Base-by-base conservation (phyloP, 2,329 filamentous ascomycete genomes). In the Didymella keratinophila region DNA sequence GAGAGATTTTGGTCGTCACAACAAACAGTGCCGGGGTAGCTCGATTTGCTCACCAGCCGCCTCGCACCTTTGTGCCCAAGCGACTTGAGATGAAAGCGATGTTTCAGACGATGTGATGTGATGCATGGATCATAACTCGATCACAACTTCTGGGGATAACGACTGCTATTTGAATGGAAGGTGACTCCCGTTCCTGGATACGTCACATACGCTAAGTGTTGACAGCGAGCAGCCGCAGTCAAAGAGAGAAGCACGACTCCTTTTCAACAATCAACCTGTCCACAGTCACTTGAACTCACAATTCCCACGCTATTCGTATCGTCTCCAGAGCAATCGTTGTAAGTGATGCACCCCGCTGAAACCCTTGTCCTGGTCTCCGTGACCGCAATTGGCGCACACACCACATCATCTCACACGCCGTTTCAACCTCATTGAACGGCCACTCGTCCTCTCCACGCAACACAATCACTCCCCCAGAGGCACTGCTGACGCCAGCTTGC, bases 401-500 rank as follows among this genome's bases (percentile, higher is more conserved):
- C 68, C 66, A 63, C 58, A 63, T 64, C 67, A 65, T 68, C 67
- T 69, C 68, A 51, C 62, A 64, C 65, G 51, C 51, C 44, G 61
- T 63, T 66, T 62, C 66, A 45, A 49, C 62, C 43, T 41, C 56
- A 49, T 39, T 36, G 47, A 52, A 36, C 46, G 49, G 56, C 58
- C 44, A 57, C 60, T 54, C 58, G 52, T 55, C 56, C 50, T 56
- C 49, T 57, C 62, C 60, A 63, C 58, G 55, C 62, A 52, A 57
- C 65, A 54, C 61, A 51, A 58, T 39, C 58, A 55, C 52, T 59
- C 36, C 46, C 46, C 57, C 61, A 59, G 54, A 58, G 41, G 52
- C 63, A 62, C 55, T 59, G 66, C 71, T 73, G 70, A 75, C 71
- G 58, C 61, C 44, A 54, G 59, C 56, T 56, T 57, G 62, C 61